A percentile compares a stretch with the other conserved stretches of the same genome.
Evolutionary conservation across 108 stramenopile species (phyloP).

Genomic region (Mayamaea pseudoterrestris): DNA sequence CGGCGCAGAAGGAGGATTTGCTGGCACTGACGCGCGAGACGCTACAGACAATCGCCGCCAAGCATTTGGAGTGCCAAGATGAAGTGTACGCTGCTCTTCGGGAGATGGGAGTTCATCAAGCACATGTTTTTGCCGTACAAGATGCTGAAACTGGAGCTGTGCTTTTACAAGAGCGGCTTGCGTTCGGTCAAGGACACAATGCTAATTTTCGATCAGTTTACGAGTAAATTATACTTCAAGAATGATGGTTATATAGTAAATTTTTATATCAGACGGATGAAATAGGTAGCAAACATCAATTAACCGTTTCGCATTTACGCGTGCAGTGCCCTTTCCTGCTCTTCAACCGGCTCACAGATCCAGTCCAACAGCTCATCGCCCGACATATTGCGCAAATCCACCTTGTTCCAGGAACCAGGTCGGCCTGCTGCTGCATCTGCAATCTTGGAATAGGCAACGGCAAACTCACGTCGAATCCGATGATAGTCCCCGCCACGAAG

Average conservation of each 20-base stretch:
- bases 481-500: constrained; percentile 79
- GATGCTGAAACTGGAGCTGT: background rate
- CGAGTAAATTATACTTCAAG: constrained; percentile 1
- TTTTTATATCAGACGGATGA: too few relatives aligned
- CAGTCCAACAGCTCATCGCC: constrained; percentile 65
- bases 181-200: constrained; percentile 3
- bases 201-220: constrained; percentile 7
- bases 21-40: constrained; percentile 69
- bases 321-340: too few relatives aligned
- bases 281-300: too few relatives aligned
- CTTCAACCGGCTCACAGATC: constrained; percentile 60
- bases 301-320: too few relatives aligned
- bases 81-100: constrained; percentile 87
- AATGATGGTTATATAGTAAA: background rate
- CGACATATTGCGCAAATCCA: constrained; percentile 19
- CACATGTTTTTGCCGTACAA: background rate
- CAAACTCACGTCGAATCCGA: constrained; percentile 70
- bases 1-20: constrained; percentile 18
- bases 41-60: constrained; percentile 49
- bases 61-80: constrained; percentile 73
- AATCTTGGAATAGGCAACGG: constrained; percentile 79
- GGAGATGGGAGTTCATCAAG: constrained; percentile 43
- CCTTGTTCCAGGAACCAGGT: constrained; percentile 20
- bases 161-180: background rate
- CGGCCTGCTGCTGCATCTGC: constrained; percentile 35